These are phyloP conservation scores for Bruguiera sexangula DNA, from an alignment of 345 rosid genomes.

Conservation along the genomic window DNA sequence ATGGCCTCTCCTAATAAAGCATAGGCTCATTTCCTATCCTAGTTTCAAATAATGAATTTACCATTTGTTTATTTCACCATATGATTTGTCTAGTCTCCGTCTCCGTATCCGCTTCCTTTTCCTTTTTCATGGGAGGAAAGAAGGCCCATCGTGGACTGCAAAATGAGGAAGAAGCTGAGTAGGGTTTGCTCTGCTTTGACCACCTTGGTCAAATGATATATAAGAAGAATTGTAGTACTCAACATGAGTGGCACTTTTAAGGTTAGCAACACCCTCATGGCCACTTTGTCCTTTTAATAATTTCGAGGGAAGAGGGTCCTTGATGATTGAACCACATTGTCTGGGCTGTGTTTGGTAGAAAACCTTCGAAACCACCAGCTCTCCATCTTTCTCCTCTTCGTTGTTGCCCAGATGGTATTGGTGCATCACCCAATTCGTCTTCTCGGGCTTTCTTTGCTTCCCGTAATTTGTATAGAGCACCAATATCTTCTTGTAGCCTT, in stretches of 20 bases:
- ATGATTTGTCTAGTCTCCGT: not conserved
- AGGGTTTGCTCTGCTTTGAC: constrained; percentile 44
- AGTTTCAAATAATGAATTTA: no score
- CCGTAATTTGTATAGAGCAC: constrained; percentile 98
- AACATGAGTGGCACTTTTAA: constrained; percentile 31
- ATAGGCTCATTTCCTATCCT: not conserved
- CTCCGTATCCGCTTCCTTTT: not conserved
- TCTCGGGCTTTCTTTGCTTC: constrained; percentile 88
- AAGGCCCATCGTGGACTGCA: constrained; percentile 56
- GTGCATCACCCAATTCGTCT: constrained; percentile 98
- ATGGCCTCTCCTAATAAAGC: not conserved
- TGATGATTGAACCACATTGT: constrained; percentile 55
- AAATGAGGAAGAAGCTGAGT: constrained; percentile 55
- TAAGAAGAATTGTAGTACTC: constrained; percentile 58
- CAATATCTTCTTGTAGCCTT: constrained; percentile 88
- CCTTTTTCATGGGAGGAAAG: constrained; percentile 50
- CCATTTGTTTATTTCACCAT: constrained; percentile 6
- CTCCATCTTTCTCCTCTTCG: constrained; percentile 95
- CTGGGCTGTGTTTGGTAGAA: constrained; percentile 98
- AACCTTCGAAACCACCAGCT: constrained; percentile 88
- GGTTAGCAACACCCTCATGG: constrained; percentile 24
- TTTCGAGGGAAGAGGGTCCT: constrained; percentile 37
- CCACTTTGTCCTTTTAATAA: constrained; percentile 29
- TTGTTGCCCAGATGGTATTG: constrained; percentile 88
- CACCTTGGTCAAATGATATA: constrained; percentile 64